Percentiles rank a stretch among this genome's conserved stretches.
phyloP scores from a whole-genome alignment of 2,329 filamentous ascomycete genomes.

The Trichoderma cornu-damae region DNA sequence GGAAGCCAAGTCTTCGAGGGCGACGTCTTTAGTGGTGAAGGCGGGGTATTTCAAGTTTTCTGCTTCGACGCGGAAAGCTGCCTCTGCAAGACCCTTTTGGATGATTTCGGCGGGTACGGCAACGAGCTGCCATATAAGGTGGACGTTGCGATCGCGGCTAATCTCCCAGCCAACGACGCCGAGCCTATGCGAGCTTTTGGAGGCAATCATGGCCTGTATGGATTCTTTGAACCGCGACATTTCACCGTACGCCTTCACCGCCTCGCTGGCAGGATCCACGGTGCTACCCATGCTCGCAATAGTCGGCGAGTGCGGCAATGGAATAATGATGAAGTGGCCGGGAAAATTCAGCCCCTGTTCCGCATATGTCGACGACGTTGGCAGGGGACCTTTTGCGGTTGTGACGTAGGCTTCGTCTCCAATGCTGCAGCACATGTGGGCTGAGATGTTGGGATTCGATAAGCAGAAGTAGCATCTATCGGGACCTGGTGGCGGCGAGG shows the following conservation, averaged over 20 bases:
- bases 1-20: constrained; percentile 45
- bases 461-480: constrained; percentile 93
- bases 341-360: constrained; percentile 66
- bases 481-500: constrained; percentile 60
- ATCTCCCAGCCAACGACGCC: constrained; percentile 93
- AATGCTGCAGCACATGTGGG: constrained; percentile 85
- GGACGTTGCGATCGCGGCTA: constrained; percentile 72
- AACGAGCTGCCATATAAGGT: constrained; percentile 90
- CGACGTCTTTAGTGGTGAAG: constrained; percentile 46
- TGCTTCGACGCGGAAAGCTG: constrained; percentile 81
- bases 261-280: constrained; percentile 46
- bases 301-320: constrained; percentile 74
- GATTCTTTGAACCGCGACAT: constrained; percentile 77
- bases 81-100: constrained; percentile 70
- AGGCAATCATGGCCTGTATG: constrained; percentile 73
- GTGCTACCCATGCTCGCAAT: constrained; percentile 60
- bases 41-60: constrained; percentile 61
- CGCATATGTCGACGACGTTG: constrained; percentile 62
- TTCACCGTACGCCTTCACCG: constrained; percentile 63
- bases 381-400: constrained; percentile 84
- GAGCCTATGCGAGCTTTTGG: constrained; percentile 51
- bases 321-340: constrained; percentile 85
- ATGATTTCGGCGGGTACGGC: constrained; percentile 67
- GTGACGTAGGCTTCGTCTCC: constrained; percentile 84
- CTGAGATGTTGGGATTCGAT: constrained; percentile 75